phyloP scores from a whole-genome alignment of 768 basidiomycete genomes.

The Amanita exitialis region DNA sequence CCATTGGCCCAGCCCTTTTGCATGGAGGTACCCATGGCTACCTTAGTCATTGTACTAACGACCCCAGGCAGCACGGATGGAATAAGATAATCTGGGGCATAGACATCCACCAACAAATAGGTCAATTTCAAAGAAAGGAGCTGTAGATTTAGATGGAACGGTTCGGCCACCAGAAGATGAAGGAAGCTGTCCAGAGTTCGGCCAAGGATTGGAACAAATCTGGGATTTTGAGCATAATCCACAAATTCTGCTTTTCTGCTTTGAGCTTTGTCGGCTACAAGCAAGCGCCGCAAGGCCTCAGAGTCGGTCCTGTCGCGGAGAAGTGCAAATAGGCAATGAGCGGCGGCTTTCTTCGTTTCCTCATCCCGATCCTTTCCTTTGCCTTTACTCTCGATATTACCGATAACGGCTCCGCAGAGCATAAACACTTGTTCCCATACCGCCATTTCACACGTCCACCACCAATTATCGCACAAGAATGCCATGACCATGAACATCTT shows the following conservation, averaged over 20 bases:
- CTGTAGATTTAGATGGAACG: constrained; percentile 54
- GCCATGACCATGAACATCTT: constrained; percentile 50
- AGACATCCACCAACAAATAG: constrained; percentile 41
- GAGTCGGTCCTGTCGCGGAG: constrained; percentile 39
- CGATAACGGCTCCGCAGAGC: constrained; percentile 56
- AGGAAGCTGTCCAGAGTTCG: constrained; percentile 76
- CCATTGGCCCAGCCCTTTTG: constrained; percentile 67
- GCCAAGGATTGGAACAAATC: constrained; percentile 71
- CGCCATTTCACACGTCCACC: constrained; percentile 68
- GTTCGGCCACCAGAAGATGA: constrained; percentile 48
- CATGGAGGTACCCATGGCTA: constrained; percentile 45
- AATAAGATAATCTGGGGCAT: constrained; percentile 40
- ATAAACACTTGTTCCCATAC: constrained; percentile 85
- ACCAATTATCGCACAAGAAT: constrained; percentile 63
- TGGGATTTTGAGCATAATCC: constrained; percentile 31
- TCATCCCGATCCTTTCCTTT: constrained; percentile 64
- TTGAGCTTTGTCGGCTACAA: constrained; percentile 13
- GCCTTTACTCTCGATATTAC: constrained; percentile 56
- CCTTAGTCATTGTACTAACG: constrained; percentile 65
- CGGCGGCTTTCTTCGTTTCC: constrained; percentile 73
- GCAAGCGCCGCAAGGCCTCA: constrained; percentile 21
- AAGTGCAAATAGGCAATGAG: constrained; percentile 53
- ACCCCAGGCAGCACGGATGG: constrained; percentile 79
- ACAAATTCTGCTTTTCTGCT: constrained; percentile 17
- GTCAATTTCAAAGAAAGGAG: constrained; percentile 50